These are phyloP conservation scores for Gynostemma pentaphyllum DNA, from an alignment of 306 rosid species.

Conservation along the genomic window DNA sequence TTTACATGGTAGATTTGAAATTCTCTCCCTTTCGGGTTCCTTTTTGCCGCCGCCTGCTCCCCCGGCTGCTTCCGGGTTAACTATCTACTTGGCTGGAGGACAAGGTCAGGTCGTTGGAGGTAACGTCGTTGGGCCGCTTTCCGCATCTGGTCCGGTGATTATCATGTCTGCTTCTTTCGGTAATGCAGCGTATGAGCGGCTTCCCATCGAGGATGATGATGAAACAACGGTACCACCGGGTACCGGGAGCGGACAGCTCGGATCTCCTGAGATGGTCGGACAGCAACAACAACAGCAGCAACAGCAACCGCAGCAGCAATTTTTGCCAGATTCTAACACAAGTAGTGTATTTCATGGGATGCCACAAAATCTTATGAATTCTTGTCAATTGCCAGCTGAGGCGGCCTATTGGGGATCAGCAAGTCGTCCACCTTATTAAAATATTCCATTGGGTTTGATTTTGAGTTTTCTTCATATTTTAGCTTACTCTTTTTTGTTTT, in stretches of 20 bases:
- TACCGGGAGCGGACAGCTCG: slow-evolving; percentile 30
- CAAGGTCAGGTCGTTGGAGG: slow-evolving; percentile 95
- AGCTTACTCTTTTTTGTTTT: no score
- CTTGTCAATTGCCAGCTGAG: slow-evolving; percentile 67
- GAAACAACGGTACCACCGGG: slow-evolving; percentile 29
- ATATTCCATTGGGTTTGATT: slow-evolving; percentile 5
- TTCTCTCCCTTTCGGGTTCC: slow-evolving; percentile 66
- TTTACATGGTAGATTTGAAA: slow-evolving; percentile 78
- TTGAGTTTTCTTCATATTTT: neutral
- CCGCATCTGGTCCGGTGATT: slow-evolving; percentile 71
- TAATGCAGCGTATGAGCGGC: slow-evolving; percentile 90
- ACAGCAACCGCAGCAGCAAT: slow-evolving; percentile 31
- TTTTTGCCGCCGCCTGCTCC: slow-evolving; percentile 91
- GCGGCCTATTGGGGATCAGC: slow-evolving; percentile 57
- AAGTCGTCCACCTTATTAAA: slow-evolving; percentile 62
- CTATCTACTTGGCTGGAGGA: slow-evolving; percentile 77
- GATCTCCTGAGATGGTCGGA: slow-evolving; percentile 39
- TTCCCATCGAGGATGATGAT: slow-evolving; percentile 79
- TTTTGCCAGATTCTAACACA: slow-evolving; percentile 48
- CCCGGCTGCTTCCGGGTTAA: slow-evolving; percentile 55
- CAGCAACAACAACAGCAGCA: slow-evolving; percentile 35
- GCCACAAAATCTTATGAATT: slow-evolving; percentile 72
- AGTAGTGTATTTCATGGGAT: slow-evolving; percentile 50
- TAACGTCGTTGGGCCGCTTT: slow-evolving; percentile 58
- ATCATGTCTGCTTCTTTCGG: slow-evolving; percentile 90